phyloP scores from a whole-genome alignment of 208 protist genomes.

The Wallacemonas collosoma region DNA sequence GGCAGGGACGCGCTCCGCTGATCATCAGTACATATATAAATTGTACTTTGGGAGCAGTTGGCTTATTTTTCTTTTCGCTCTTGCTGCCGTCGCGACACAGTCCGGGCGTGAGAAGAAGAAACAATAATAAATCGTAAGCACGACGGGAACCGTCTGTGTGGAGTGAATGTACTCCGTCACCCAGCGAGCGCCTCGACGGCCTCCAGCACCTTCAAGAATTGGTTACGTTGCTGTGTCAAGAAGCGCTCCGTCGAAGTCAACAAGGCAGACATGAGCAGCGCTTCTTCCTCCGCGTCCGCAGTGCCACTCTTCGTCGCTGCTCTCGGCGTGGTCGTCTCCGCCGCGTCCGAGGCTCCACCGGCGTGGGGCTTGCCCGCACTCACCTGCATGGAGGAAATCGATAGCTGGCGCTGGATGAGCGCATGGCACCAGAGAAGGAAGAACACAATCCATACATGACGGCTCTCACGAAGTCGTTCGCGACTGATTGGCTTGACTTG shows the following conservation, averaged over 20 bases:
- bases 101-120: too few species aligned
- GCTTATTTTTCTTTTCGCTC: too few species aligned
- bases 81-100: too few species aligned
- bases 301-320: not conserved
- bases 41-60: too few species aligned
- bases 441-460: constrained; percentile 43
- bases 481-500: constrained; percentile 23
- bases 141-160: too few species aligned
- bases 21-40: too few species aligned
- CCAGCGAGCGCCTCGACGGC: not conserved
- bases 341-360: not conserved
- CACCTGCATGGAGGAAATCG: not conserved
- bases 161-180: not conserved
- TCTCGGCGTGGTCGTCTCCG: not conserved
- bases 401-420: not conserved
- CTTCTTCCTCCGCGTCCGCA: constrained; percentile 6
- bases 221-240: constrained; percentile 8
- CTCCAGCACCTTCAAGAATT: constrained; percentile 19
- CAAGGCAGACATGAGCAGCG: constrained; percentile 11
- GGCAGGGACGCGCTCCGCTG: too few species aligned
- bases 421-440: constrained; percentile 49
- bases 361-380: not conserved
- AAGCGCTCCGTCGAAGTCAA: constrained; percentile 19
- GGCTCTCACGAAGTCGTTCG: constrained; percentile 26
- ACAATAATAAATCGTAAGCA: too few species aligned